Evolutionary conservation across 1,284 basidiomycete genomes (phyloP).

Genomic region (Pascua sp.): DNA sequence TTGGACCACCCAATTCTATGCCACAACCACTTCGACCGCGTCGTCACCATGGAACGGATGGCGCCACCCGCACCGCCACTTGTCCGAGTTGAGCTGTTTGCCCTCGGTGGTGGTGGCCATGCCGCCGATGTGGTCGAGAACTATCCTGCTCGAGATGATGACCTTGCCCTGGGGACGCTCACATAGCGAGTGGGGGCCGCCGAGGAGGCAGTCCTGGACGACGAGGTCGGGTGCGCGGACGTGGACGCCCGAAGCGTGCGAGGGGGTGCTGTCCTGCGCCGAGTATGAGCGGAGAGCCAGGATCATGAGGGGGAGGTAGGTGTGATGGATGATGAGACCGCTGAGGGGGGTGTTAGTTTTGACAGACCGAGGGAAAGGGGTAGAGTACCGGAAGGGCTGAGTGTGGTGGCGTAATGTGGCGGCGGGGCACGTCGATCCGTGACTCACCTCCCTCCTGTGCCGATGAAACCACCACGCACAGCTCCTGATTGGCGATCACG

Average conservation of each 20-base stretch:
- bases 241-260: background rate
- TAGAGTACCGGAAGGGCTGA: too few relatives aligned
- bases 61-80: slow-evolving; percentile 21
- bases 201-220: slow-evolving; percentile 14
- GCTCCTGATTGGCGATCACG: background rate
- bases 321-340: slow-evolving; percentile 15
- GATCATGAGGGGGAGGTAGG: slow-evolving; percentile 10
- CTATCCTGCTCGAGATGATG: slow-evolving; percentile 12
- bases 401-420: too few relatives aligned
- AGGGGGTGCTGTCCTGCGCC: background rate
- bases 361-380: too few relatives aligned
- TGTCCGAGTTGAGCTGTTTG: slow-evolving; percentile 17
- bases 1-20: background rate
- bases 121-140: slow-evolving; percentile 21
- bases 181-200: slow-evolving; percentile 3
- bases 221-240: slow-evolving; percentile 11
- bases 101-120: slow-evolving; percentile 18
- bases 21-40: slow-evolving; percentile 14
- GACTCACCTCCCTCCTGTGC: slow-evolving; percentile 8
- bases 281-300: slow-evolving; percentile 8
- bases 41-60: slow-evolving; percentile 15
- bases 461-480: slow-evolving; percentile 11
- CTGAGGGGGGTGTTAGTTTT: background rate
- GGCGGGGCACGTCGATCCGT: too few relatives aligned
- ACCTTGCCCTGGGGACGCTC: background rate